Conservation (phyloP, 257 asterid genomes). For the Datura wrightii region DNA sequence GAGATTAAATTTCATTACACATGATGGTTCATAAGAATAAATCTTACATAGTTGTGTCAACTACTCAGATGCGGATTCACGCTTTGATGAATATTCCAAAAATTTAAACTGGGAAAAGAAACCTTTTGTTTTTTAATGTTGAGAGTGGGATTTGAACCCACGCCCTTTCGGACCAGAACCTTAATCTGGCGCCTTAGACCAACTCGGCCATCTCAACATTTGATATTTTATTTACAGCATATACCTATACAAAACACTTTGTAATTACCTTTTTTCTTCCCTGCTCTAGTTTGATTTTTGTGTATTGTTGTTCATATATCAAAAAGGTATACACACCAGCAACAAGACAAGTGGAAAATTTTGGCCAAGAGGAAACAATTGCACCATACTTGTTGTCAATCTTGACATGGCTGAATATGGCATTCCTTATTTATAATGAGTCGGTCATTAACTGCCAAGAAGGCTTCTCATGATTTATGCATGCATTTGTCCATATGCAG, state of each 20-base stretch:
- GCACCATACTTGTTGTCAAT: not conserved
- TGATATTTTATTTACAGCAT: no score
- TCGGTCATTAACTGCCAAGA: not conserved
- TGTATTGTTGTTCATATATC: not conserved
- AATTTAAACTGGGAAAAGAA: no score
- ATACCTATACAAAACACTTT: no score
- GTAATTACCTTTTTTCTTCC: no score
- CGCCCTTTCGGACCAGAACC: conserved; percentile 99
- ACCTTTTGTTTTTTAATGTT: conserved; percentile 44
- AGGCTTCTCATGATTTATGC: not conserved
- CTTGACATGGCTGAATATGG: not conserved
- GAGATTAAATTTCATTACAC: no score
- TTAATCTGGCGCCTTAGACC: conserved; percentile 99
- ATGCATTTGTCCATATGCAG: not conserved
- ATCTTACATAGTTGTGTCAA: no score
- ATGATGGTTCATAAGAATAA: no score
- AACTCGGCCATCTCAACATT: conserved; percentile 92
- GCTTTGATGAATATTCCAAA: no score
- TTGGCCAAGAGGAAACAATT: conserved; percentile 57
- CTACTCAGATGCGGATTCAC: no score
- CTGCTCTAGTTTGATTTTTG: no score
- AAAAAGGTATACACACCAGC: conserved; percentile 72
- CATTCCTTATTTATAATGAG: not conserved
- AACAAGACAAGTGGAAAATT: conserved; percentile 76
- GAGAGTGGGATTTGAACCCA: conserved; percentile 99